Evolutionary conservation across 805 yeast species (phyloP).

Genomic region (Ogataea trehaloabstinens): DNA sequence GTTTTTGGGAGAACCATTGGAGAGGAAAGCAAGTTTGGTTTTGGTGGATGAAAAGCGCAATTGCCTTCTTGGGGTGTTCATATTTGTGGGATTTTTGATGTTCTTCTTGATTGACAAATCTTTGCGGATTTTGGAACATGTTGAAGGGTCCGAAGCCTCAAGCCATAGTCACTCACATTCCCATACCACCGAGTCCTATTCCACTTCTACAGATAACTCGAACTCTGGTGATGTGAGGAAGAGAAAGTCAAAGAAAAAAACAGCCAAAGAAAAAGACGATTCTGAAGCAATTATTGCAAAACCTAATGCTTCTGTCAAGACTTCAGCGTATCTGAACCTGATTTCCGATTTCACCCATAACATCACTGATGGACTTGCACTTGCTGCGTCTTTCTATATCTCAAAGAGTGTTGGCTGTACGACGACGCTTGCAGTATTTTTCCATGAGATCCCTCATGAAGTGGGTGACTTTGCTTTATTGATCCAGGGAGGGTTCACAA

Average conservation of each 20-base stretch:
- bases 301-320: conserved; percentile 39
- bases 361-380: conserved; percentile 74
- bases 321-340: conserved; percentile 62
- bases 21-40: conserved; percentile 42
- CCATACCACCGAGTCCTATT: conserved; percentile 35
- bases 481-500: conserved; percentile 66
- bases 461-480: conserved; percentile 77
- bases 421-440: conserved; percentile 66
- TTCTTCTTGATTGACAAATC: conserved; percentile 65
- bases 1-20: conserved; percentile 50
- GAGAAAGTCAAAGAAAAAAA: conserved; percentile 22
- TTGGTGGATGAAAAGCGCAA: conserved; percentile 51
- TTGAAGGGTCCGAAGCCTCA: conserved; percentile 18
- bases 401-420: conserved; percentile 61
- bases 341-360: conserved; percentile 74
- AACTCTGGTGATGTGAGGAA: conserved; percentile 15
- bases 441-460: conserved; percentile 81
- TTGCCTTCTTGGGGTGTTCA: conserved; percentile 48
- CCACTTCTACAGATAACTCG: conserved; percentile 17
- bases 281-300: conserved; percentile 29
- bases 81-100: conserved; percentile 57
- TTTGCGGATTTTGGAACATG: conserved; percentile 48
- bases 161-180: conserved; percentile 45
- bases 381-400: conserved; percentile 66
- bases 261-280: conserved; percentile 12